Evolutionary conservation across 805 yeast genomes (phyloP).

Genomic region (Pichia cephalocereana): DNA sequence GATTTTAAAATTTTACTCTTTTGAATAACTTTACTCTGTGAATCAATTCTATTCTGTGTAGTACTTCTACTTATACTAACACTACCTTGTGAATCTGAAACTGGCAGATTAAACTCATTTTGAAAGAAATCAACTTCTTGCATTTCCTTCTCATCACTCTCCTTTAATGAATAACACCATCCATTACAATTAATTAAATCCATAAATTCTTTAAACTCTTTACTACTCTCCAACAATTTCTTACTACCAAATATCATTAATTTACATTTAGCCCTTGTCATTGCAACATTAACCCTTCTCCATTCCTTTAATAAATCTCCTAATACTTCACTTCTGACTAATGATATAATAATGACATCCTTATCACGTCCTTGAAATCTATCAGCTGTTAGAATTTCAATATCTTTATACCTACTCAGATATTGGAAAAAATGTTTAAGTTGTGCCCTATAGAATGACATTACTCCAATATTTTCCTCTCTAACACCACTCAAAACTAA

Average conservation of each 20-base stretch:
- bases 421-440: conserved; percentile 35
- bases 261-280: conserved; percentile 83
- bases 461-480: conserved; percentile 62
- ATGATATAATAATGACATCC: conserved; percentile 79
- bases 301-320: conserved; percentile 82
- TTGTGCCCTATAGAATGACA: conserved; percentile 86
- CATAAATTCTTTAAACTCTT: conserved; percentile 51
- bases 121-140: conserved; percentile 1
- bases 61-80: no score
- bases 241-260: conserved; percentile 76
- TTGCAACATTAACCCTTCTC: conserved; percentile 89
- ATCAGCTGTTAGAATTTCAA: conserved; percentile 89
- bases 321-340: conserved; percentile 75
- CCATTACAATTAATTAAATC: conserved; percentile 42
- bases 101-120: not conserved
- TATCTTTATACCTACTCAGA: conserved; percentile 24
- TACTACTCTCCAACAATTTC: conserved; percentile 44
- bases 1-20: conserved; percentile 4
- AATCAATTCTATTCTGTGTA: not conserved
- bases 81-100: not conserved
- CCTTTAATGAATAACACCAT: conserved; percentile 59
- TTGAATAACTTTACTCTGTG: conserved; percentile 1
- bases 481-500: conserved; percentile 52
- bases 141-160: conserved; percentile 26
- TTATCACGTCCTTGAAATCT: conserved; percentile 95